Percentiles rank a stretch among this genome's conserved stretches.
These are phyloP conservation scores for Aspergillus pseudonomiae DNA, from an alignment of 2,329 filamentous ascomycete genomes.

Conservation along the genomic window DNA sequence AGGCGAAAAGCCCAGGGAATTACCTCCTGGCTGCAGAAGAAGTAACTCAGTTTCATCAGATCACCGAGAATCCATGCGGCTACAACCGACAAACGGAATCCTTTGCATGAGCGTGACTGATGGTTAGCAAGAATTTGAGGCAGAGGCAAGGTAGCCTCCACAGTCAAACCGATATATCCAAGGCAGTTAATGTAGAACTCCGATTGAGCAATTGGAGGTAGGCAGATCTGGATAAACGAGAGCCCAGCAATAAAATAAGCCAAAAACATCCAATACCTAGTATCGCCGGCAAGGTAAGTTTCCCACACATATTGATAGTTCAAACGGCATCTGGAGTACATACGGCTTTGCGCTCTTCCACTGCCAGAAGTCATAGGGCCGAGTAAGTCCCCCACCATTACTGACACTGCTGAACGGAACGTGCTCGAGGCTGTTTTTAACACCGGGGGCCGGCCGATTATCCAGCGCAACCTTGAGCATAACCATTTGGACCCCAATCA, in stretches of 20 bases:
- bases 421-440: slow-evolving; percentile 45
- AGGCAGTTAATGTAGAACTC: slow-evolving; percentile 47
- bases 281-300: slow-evolving; percentile 11
- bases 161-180: slow-evolving; percentile 49
- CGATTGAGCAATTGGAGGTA: slow-evolving; percentile 51
- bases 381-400: slow-evolving; percentile 34
- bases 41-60: slow-evolving; percentile 55
- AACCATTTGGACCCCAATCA: slow-evolving; percentile 61
- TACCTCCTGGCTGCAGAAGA: slow-evolving; percentile 47
- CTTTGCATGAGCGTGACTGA: slow-evolving; percentile 51
- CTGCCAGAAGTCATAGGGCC: slow-evolving; percentile 67
- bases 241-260: slow-evolving; percentile 55
- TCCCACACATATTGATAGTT: neutral
- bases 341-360: slow-evolving; percentile 60
- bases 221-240: slow-evolving; percentile 56
- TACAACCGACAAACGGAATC: slow-evolving; percentile 52
- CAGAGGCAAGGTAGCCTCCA: slow-evolving; percentile 52
- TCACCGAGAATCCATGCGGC: slow-evolving; percentile 54
- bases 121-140: slow-evolving; percentile 54
- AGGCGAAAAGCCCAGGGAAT: slow-evolving; percentile 54
- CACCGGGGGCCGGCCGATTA: slow-evolving; percentile 52
- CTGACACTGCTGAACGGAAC: slow-evolving; percentile 41
- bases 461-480: slow-evolving; percentile 64
- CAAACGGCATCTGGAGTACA: slow-evolving; percentile 24
- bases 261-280: slow-evolving; percentile 61